A percentile compares a stretch with the other conserved stretches of the same genome.
phyloP scores from a whole-genome alignment of 129 eudicot genomes.

The Artemisia tridentata region DNA sequence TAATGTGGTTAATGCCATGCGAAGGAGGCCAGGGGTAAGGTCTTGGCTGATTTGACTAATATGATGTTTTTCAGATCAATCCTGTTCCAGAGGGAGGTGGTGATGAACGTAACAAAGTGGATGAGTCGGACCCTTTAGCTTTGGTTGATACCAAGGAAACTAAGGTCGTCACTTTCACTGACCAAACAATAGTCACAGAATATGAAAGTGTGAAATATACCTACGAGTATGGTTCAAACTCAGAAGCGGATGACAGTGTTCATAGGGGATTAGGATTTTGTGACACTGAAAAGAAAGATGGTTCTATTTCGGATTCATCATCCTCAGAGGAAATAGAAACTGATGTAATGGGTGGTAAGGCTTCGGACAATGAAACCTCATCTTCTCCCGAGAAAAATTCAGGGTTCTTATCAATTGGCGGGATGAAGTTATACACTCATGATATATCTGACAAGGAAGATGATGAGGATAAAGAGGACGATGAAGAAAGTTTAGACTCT shows the following conservation, averaged over 20 bases:
- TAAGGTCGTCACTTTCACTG: slow-evolving; percentile 47
- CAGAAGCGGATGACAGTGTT: slow-evolving; percentile 50
- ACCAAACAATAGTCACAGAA: slow-evolving; percentile 44
- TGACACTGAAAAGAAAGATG: slow-evolving; percentile 43
- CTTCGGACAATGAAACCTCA: no score
- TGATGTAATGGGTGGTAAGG: slow-evolving; percentile 16
- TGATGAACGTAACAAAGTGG: slow-evolving; percentile 33
- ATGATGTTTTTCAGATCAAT: slow-evolving; percentile 42
- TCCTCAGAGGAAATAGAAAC: slow-evolving; percentile 57
- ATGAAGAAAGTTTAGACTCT: slow-evolving; percentile 49
- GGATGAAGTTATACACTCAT: slow-evolving; percentile 57
- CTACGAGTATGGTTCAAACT: slow-evolving; percentile 45
- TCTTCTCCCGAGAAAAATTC: slow-evolving; percentile 49
- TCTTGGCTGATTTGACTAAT: slow-evolving; percentile 6
- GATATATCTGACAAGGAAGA: slow-evolving; percentile 64
- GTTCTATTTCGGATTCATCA: slow-evolving; percentile 39
- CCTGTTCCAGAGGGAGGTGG: slow-evolving; percentile 28
- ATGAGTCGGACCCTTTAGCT: slow-evolving; percentile 41
- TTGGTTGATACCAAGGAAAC: slow-evolving; percentile 48
- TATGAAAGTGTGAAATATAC: slow-evolving; percentile 37
- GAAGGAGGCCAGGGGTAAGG: neutral
- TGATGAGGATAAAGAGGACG: slow-evolving; percentile 37
- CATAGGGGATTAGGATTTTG: slow-evolving; percentile 82
- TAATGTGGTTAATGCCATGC: neutral
- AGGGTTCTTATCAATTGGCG: slow-evolving; percentile 75